Base-by-base conservation (phyloP, 208 protist genomes). In the Leishmania turanica region DNA sequence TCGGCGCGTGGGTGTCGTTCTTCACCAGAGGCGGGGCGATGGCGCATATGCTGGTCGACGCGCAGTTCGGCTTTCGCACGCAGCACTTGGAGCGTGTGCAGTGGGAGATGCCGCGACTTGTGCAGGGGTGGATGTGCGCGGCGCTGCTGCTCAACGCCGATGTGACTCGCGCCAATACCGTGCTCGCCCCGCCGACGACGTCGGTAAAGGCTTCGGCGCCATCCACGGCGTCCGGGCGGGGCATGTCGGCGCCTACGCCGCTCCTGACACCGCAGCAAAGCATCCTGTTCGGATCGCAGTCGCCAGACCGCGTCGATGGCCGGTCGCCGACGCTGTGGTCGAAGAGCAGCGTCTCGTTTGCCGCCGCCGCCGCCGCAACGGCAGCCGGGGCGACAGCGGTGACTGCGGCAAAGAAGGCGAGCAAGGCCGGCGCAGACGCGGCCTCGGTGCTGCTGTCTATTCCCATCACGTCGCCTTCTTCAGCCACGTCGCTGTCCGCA, bases 41-140 rank as follows among this genome's bases (percentile, higher is more conserved):
- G 27, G 82, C 79, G 21, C 86, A 94, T 58, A 88, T 97, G 27
- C 80, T 90, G 56, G 81, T 71, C 54, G 86, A 89, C 76, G 37
- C 78, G 27, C 62, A 83, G 21, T 77, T 95, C 42, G 53, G 60
- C 65, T 97, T 96, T 68, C 90, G 90, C 49, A 88, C 91, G 53
- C 91, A 90, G 75, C 88, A 97, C 85, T 60, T 97, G 56, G 88
- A 93, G 81, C 75, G 85, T 42, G 82, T 97, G 81, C 89, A 88
- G 73, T 56, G 79, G 58, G 85, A 81, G 34, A 73, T 94, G 68
- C 94, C 94, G 45, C 64, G 75, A 34, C 66, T 95, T 15, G 89
- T 95, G 75, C 92, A 95, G 79, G 89, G 87, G 27, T 96, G 92
- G 92, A 87, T 97, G 84, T 85, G 82, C n/a, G 81, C 85, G 17